A percentile compares a stretch with the other conserved stretches of the same genome.
Conservation (phyloP, 371 early-diverging fungal genomes). For the Lichtheimia ramosa region DNA sequence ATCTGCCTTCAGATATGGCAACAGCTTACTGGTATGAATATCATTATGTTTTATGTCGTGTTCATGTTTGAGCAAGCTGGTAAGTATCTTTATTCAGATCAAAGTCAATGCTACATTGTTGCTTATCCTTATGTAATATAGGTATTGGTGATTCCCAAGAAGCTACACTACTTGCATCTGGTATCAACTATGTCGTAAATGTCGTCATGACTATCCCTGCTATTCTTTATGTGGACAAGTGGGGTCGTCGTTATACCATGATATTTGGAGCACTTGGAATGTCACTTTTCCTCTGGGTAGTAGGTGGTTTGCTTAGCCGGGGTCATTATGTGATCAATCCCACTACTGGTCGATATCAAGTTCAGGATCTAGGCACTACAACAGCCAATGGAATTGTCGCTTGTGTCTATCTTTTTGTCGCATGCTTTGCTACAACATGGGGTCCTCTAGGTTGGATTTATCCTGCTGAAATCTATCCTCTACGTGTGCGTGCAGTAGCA, state of each 20-base stretch:
- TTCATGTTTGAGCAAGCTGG: constrained; percentile 66
- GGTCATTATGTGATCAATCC: constrained; percentile 21
- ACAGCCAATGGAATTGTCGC: constrained; percentile 48
- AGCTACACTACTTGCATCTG: constrained; percentile 59
- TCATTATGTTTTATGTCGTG: constrained; percentile 72
- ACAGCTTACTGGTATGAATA: constrained; percentile 78
- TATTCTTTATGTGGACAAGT: constrained; percentile 65
- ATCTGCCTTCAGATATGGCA: constrained; percentile 62
- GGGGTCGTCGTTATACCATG: constrained; percentile 61
- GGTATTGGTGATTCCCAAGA: constrained; percentile 34
- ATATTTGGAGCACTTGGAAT: constrained; percentile 43
- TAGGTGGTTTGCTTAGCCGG: constrained; percentile 38
- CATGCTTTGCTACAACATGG: constrained; percentile 80
- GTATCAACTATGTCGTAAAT: constrained; percentile 65
- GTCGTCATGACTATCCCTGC: constrained; percentile 71
- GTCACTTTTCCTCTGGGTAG: constrained; percentile 28
- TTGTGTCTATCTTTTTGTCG: constrained; percentile 69
- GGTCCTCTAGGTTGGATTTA: constrained; percentile 92
- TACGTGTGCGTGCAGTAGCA: constrained; percentile 73
- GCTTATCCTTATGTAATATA: too few species aligned
- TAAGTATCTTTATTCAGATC: too few species aligned
- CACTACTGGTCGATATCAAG: constrained; percentile 21
- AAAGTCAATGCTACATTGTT: too few species aligned
- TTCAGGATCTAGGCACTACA: background rate
- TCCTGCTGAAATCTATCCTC: constrained; percentile 84